Conservation (phyloP, 129 eudicot species). For the Artemisia annua region DNA sequence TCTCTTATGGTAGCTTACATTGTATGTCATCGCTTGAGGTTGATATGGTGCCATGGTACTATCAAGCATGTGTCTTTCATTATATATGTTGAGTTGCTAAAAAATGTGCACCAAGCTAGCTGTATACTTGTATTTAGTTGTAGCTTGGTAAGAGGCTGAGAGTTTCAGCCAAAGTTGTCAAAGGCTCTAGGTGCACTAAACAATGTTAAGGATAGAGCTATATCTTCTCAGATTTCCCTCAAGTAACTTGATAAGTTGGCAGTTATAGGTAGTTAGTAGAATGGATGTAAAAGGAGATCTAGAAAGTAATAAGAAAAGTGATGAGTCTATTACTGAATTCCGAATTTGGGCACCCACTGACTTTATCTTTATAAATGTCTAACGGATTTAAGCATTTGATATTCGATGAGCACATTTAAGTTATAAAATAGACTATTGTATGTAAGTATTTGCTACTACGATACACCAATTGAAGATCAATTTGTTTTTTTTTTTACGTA, state of each 20-base stretch:
- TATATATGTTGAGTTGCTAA: neutral
- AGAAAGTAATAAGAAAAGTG: conserved; percentile 9
- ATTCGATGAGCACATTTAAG: neutral
- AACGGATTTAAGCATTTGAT: neutral
- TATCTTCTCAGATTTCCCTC: neutral
- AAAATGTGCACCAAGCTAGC: neutral
- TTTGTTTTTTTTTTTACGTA: too few species aligned
- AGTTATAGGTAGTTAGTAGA: conserved; percentile 1
- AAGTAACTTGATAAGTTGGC: conserved; percentile 4
- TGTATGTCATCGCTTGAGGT: neutral
- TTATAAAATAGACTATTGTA: neutral
- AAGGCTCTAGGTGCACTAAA: conserved; percentile 20
- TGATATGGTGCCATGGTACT: conserved; percentile 5
- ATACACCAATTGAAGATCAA: neutral
- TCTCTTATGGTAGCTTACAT: neutral
- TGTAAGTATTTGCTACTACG: neutral
- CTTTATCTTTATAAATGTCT: conserved; percentile 5
- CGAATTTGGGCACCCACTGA: neutral
- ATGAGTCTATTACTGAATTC: neutral
- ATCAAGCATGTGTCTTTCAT: neutral
- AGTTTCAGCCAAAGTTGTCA: conserved; percentile 18
- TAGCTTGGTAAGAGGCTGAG: conserved; percentile 15
- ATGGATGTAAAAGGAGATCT: neutral
- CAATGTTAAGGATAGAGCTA: neutral
- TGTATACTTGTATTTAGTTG: conserved; percentile 4